These are phyloP conservation scores for Rhododendron ovatum DNA, from an alignment of 148 eudicot genomes.

Conservation along the genomic window DNA sequence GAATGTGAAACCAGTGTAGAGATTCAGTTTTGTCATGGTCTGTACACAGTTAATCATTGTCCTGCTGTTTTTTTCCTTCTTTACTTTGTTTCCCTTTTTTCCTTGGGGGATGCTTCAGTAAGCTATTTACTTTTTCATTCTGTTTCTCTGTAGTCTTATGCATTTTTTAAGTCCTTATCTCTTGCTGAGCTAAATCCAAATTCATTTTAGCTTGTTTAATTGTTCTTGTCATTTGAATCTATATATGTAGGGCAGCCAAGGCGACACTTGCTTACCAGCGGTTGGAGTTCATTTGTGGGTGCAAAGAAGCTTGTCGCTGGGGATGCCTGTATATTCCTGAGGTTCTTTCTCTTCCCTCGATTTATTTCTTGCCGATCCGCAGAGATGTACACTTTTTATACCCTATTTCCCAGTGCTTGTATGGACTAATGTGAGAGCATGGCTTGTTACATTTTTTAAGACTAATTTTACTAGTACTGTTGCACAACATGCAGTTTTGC, in stretches of 20 bases:
- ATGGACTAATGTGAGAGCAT: background rate
- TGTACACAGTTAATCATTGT: background rate
- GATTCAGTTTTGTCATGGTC: background rate
- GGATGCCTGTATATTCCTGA: slow-evolving; percentile 19
- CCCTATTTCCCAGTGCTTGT: background rate
- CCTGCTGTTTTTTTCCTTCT: background rate
- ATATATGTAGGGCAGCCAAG: slow-evolving; percentile 18
- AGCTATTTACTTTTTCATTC: background rate
- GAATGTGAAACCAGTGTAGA: background rate
- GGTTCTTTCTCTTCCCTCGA: slow-evolving; percentile 14
- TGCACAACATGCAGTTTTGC: background rate
- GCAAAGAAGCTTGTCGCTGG: slow-evolving; percentile 22
- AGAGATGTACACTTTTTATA: background rate
- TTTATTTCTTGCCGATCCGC: background rate
- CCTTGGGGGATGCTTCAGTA: background rate
- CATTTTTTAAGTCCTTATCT: background rate
- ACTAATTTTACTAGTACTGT: background rate
- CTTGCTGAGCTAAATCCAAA: background rate
- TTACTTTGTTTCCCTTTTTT: background rate
- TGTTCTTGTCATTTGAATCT: background rate
- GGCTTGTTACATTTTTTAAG: background rate
- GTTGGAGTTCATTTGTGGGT: slow-evolving; percentile 19
- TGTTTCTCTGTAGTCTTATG: background rate
- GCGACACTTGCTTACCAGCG: slow-evolving; percentile 21
- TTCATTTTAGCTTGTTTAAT: background rate